phyloP scores from a whole-genome alignment of 1,284 basidiomycete genomes.

The Fomitopsis pinicola region DNA sequence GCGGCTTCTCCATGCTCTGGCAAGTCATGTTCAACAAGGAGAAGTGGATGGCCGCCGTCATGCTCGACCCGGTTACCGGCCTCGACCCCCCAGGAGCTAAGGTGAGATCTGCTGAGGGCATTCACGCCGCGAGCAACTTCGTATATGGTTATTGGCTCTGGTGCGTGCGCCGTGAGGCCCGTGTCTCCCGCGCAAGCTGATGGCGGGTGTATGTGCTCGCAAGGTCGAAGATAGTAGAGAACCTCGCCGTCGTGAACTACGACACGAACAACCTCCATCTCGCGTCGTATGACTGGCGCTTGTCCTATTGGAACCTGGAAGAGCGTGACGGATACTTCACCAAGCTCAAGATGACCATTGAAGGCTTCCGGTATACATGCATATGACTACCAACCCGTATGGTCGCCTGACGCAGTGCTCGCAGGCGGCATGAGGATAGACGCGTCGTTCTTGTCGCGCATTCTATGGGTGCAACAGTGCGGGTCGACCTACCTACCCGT shows the following conservation, averaged over 20 bases:
- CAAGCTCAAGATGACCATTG: slow-evolving; percentile 80
- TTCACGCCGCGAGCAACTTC: slow-evolving; percentile 89
- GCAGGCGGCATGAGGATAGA: slow-evolving; percentile 64
- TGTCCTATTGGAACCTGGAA: slow-evolving; percentile 91
- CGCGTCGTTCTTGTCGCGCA: slow-evolving; percentile 90
- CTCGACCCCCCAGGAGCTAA: slow-evolving; percentile 89
- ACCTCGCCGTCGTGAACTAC: slow-evolving; percentile 87
- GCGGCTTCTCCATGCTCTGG: slow-evolving; percentile 81
- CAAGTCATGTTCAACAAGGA: slow-evolving; percentile 85
- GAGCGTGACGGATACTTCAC: slow-evolving; percentile 93
- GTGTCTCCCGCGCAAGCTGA: neutral
- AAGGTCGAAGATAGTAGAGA: slow-evolving; percentile 91
- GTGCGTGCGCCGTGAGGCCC: slow-evolving; percentile 36
- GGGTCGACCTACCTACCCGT: slow-evolving; percentile 19
- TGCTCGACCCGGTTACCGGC: slow-evolving; percentile 89
- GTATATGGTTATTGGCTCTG: slow-evolving; percentile 96
- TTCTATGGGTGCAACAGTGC: slow-evolving; percentile 82
- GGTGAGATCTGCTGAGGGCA: slow-evolving; percentile 88
- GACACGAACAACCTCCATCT: slow-evolving; percentile 88
- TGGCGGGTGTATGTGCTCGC: neutral
- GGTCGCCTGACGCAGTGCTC: neutral
- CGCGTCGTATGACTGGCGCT: slow-evolving; percentile 88
- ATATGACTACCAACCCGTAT: neutral
- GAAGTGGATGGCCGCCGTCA: slow-evolving; percentile 86
- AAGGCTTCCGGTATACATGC: slow-evolving; percentile 67